Percentiles rank a stretch among this genome's conserved stretches.
phyloP scores from a whole-genome alignment of 2,329 filamentous ascomycete genomes.

The Penicillium palitans region DNA sequence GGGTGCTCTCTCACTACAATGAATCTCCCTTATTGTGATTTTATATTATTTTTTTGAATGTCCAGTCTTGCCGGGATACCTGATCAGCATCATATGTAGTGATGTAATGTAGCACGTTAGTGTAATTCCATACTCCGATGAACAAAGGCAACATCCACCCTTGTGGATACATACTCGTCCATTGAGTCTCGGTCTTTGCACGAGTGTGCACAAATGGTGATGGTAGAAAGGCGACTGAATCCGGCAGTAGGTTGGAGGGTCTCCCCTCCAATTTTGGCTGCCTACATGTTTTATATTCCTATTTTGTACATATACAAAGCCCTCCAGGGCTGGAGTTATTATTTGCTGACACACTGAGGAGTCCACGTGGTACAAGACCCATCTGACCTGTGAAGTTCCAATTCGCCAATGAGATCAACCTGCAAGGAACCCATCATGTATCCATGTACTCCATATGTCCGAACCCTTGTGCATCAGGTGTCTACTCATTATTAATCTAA shows the following conservation, averaged over 20 bases:
- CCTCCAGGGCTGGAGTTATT: too few species aligned
- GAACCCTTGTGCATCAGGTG: neutral
- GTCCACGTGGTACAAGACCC: neutral
- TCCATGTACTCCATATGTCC: too few species aligned
- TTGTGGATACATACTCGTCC: neutral
- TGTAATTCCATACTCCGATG: neutral
- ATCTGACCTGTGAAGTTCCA: neutral
- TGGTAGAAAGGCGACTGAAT: neutral
- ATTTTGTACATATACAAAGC: neutral
- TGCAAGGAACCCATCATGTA: slow-evolving; percentile 1
- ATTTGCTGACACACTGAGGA: neutral
- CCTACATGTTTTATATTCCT: neutral
- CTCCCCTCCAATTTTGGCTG: neutral
- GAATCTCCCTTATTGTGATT: slow-evolving; percentile 13
- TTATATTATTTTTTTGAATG: neutral
- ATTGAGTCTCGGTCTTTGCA: neutral
- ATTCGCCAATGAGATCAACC: slow-evolving; percentile 2
- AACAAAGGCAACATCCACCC: neutral
- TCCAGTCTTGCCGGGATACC: neutral
- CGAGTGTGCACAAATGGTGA: neutral
- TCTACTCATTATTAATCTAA: neutral
- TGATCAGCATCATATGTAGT: neutral
- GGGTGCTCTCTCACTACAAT: slow-evolving; percentile 26
- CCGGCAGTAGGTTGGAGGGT: neutral
- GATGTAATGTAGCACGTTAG: neutral